Conservation (phyloP, 495 filamentous ascomycete genomes). For the Elaphomyces granulatus region DNA sequence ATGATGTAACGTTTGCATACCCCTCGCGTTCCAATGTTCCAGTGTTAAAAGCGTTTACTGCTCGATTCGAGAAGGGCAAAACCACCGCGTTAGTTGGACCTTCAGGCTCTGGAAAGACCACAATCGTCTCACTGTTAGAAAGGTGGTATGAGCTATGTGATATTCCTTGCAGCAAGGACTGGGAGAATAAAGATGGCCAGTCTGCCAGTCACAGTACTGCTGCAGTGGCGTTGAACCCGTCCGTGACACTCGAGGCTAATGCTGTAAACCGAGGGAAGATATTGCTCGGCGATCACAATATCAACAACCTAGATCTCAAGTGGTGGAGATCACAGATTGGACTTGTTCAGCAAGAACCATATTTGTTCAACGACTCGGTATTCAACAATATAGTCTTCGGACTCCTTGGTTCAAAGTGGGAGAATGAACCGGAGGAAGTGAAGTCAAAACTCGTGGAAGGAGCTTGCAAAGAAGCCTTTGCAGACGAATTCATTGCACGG, state of each 20-base stretch:
- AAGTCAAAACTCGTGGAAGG: constrained; percentile 29
- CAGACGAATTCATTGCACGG: constrained; percentile 20
- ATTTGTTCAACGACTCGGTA: constrained; percentile 55
- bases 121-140: constrained; percentile 48
- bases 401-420: constrained; percentile 44
- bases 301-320: constrained; percentile 39
- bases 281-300: constrained; percentile 30
- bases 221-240: neutral
- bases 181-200: neutral
- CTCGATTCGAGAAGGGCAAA: constrained; percentile 28
- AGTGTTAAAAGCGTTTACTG: constrained; percentile 29
- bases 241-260: neutral
- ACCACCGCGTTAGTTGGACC: constrained; percentile 45
- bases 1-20: constrained; percentile 48
- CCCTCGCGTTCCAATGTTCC: constrained; percentile 26
- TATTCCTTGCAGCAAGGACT: neutral
- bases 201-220: neutral
- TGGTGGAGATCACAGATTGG: constrained; percentile 54
- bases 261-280: constrained; percentile 26
- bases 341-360: constrained; percentile 55
- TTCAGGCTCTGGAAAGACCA: constrained; percentile 50
- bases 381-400: constrained; percentile 52
- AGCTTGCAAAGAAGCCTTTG: constrained; percentile 17
- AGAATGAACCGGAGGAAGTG: constrained; percentile 30
- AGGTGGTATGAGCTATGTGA: constrained; percentile 41